phyloP scores from a whole-genome alignment of 1,284 basidiomycete genomes.

The Fomitopsis pinicola region DNA sequence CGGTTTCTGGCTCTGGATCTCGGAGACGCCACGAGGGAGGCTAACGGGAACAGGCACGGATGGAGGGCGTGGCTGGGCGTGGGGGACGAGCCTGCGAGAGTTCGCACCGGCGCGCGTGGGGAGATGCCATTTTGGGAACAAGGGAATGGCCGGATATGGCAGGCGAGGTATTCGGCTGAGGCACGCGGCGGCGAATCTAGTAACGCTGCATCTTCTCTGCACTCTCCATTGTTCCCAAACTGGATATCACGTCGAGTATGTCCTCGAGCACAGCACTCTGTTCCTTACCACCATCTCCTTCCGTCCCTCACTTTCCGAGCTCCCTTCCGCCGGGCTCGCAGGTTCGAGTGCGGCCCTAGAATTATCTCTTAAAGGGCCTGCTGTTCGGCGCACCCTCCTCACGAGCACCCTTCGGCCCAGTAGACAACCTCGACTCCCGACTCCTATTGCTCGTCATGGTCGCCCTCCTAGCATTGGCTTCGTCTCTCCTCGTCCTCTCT shows the following conservation, averaged over 20 bases:
- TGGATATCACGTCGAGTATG: conserved; percentile 14
- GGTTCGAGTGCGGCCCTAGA: conserved; percentile 19
- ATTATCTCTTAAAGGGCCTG: conserved; percentile 23
- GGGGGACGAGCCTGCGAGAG: background rate
- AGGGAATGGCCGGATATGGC: conserved; percentile 21
- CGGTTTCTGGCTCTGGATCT: background rate
- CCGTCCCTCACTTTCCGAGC: conserved; percentile 14
- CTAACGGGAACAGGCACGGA: background rate
- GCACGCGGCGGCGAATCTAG: conserved; percentile 7
- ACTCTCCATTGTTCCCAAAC: conserved; percentile 24
- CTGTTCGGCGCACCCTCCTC: conserved; percentile 8
- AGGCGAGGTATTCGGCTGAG: conserved; percentile 21
- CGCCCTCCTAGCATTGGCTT: conserved; percentile 31
- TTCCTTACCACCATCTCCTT: conserved; percentile 24
- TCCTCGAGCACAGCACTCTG: conserved; percentile 15
- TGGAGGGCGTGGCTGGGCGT: background rate
- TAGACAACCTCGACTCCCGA: conserved; percentile 10
- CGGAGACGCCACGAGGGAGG: background rate
- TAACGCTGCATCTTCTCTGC: background rate
- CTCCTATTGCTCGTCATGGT: conserved; percentile 30
- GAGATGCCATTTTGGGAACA: conserved; percentile 22
- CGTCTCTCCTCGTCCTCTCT: conserved; percentile 28
- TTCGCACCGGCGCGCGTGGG: background rate
- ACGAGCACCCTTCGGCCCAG: conserved; percentile 17
- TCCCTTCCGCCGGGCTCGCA: conserved; percentile 18